Percentiles rank a stretch among this genome's conserved stretches.
These are phyloP conservation scores for Medicago arabica DNA, from an alignment of 306 rosid genomes.

Conservation along the genomic window DNA sequence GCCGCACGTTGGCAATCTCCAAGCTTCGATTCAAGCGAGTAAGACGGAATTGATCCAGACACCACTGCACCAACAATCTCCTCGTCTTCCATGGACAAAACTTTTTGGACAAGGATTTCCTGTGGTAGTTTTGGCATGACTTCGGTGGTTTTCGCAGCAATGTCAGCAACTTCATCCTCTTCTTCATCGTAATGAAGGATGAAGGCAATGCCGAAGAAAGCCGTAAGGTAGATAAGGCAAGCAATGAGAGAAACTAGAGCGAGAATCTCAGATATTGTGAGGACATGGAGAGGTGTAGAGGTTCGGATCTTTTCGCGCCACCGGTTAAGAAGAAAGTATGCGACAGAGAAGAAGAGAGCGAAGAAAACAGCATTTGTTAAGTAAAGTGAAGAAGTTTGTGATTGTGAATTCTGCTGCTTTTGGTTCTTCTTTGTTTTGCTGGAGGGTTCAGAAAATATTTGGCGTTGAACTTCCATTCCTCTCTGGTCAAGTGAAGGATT, in stretches of 20 bases:
- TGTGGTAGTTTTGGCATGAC: slow-evolving; percentile 42
- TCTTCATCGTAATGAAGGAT: slow-evolving; percentile 69
- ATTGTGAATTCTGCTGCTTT: slow-evolving; percentile 25
- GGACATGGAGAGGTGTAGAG: slow-evolving; percentile 77
- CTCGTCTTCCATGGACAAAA: slow-evolving; percentile 56
- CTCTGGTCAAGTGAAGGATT: neutral
- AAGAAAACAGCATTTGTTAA: slow-evolving; percentile 71
- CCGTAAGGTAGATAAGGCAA: slow-evolving; percentile 74
- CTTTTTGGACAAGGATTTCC: neutral
- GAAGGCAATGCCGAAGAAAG: slow-evolving; percentile 82
- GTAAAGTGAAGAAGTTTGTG: slow-evolving; percentile 29
- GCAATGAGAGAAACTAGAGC: slow-evolving; percentile 70
- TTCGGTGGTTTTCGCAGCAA: slow-evolving; percentile 49
- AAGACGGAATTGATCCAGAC: slow-evolving; percentile 66
- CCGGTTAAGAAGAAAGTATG: slow-evolving; percentile 73
- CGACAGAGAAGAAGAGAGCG: slow-evolving; percentile 77
- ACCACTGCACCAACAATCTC: slow-evolving; percentile 64
- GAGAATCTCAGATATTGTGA: slow-evolving; percentile 66
- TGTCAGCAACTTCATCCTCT: slow-evolving; percentile 12
- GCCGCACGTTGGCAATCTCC: slow-evolving; percentile 78
- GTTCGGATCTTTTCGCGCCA: slow-evolving; percentile 93
- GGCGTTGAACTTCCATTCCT: slow-evolving; percentile 58
- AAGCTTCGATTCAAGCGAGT: slow-evolving; percentile 71
- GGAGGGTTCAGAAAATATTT: neutral
- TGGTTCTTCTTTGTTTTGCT: slow-evolving; percentile 30